Conservation (phyloP, 1,284 basidiomycete genomes). For the Athelia psychrophila region DNA sequence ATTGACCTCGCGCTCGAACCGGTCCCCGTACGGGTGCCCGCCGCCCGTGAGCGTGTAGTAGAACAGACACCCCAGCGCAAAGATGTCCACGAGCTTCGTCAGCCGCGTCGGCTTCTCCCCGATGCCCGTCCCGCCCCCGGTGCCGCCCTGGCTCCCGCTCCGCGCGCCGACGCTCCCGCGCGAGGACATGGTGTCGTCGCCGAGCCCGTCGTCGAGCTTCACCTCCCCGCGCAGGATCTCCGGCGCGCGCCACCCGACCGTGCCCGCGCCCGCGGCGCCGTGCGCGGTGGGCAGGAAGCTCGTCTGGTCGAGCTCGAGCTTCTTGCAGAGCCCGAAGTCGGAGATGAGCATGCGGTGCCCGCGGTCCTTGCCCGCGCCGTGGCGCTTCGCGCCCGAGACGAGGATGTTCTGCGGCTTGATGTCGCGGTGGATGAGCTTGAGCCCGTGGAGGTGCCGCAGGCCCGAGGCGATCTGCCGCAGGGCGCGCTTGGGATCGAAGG, state of each 20-base stretch:
- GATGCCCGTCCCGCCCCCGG: constrained; percentile 26
- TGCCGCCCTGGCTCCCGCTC: constrained; percentile 39
- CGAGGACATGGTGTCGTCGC: constrained; percentile 65
- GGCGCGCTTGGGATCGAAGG: constrained; percentile 87
- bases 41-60: constrained; percentile 90
- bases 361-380: constrained; percentile 37
- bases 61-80: constrained; percentile 90
- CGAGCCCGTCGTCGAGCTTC: constrained; percentile 75
- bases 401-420: constrained; percentile 99
- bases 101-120: constrained; percentile 60
- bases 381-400: constrained; percentile 70
- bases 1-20: constrained; percentile 89
- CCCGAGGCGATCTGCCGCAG: constrained; percentile 87
- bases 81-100: constrained; percentile 93
- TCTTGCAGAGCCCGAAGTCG: constrained; percentile 93
- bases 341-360: constrained; percentile 89
- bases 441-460: constrained; percentile 85
- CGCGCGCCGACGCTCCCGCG: constrained; percentile 48
- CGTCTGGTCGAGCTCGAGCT: constrained; percentile 90
- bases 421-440: constrained; percentile 97
- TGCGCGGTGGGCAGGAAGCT: constrained; percentile 83
- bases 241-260: constrained; percentile 92
- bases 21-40: constrained; percentile 87
- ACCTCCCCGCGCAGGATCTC: constrained; percentile 92
- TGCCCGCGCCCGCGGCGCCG: constrained; percentile 85